Base-by-base conservation (phyloP, 2,329 filamentous ascomycete species). In the Aspergillus caelatus region DNA sequence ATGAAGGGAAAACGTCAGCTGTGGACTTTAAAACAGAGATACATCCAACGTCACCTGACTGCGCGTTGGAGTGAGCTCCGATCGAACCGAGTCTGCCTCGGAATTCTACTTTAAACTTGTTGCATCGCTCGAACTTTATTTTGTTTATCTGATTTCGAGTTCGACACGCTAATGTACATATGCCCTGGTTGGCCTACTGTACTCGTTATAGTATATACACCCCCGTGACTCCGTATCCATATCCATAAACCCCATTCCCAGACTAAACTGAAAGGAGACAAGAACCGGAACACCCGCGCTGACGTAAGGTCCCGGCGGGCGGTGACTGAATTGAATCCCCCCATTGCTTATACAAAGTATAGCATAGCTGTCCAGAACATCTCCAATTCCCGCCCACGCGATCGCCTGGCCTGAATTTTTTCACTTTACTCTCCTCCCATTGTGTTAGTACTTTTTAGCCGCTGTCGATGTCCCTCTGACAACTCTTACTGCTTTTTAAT, bases 291-390 rank as follows among this genome's bases (percentile, higher is more conserved):
- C 10, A 26, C 52, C 62, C 63, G 69, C 65, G 69, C 66, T 70
- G 68, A 70, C 69, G 62, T 68, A 70, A 68, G 68, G 60, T 4
- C 60, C 58, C 30, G 36, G 36, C 23, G 26, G n/a, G 30, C 41
- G 43, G 41, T 60, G 48, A 41, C 58, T 36, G 48, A 26, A 26
- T 3, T 26, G 26, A 39, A 9, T 30, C 10, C 14, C 28, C 19
- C 48, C n/a, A 19, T 54, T 36, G 12, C 19, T 32, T 23, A 2
- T 39, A 36, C 52, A 6, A 36, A 28, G 59, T 58, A 55, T 45
- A 63, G 63, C 60, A 70, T 70, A 72, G 69, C 70, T 72, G 71
- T 70, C 71, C 71, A 71, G 65, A 71, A 68, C 54, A 55, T 57
- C 60, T 57, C 30, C 60, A 59, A 41, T n/a, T 41, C 32, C 16